A percentile compares a stretch with the other conserved stretches of the same genome.
phyloP scores from a whole-genome alignment of 495 filamentous ascomycete genomes.

The Evernia prunastri region DNA sequence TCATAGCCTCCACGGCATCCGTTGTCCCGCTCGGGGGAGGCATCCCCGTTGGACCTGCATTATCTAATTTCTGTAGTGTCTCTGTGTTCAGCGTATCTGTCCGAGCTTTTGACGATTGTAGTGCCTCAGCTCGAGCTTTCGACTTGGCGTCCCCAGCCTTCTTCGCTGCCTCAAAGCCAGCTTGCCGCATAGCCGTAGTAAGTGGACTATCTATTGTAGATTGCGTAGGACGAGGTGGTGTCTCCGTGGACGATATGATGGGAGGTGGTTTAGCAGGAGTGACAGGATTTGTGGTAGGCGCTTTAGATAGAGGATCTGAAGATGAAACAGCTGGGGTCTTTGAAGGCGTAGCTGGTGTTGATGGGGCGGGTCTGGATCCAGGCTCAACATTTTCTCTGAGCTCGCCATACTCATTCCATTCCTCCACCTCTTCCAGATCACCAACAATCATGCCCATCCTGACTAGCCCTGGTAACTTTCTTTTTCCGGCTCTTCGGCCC shows the following conservation, averaged over 20 bases:
- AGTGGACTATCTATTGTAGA: slow-evolving; percentile 27
- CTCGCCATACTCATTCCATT: slow-evolving; percentile 99
- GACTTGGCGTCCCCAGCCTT: slow-evolving; percentile 42
- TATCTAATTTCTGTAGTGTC: slow-evolving; percentile 19
- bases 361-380: slow-evolving; percentile 49
- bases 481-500: slow-evolving; percentile 69
- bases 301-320: slow-evolving; percentile 37
- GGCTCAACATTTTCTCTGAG: slow-evolving; percentile 66
- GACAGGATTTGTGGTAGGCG: slow-evolving; percentile 29
- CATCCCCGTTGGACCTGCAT: slow-evolving; percentile 21
- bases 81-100: background rate
- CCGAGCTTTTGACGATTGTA: background rate
- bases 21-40: slow-evolving; percentile 24
- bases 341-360: slow-evolving; percentile 28
- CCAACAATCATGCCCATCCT: slow-evolving; percentile 81
- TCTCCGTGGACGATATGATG: slow-evolving; percentile 4
- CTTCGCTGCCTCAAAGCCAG: slow-evolving; percentile 63
- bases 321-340: slow-evolving; percentile 23
- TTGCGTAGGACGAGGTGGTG: slow-evolving; percentile 7
- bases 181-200: slow-evolving; percentile 54
- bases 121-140: slow-evolving; percentile 24
- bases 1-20: slow-evolving; percentile 36
- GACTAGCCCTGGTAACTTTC: slow-evolving; percentile 83
- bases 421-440: slow-evolving; percentile 88
- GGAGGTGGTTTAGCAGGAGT: slow-evolving; percentile 33